Conservation (phyloP, 371 early-diverging fungal genomes). For the Apophysomyces trapeziformis region DNA sequence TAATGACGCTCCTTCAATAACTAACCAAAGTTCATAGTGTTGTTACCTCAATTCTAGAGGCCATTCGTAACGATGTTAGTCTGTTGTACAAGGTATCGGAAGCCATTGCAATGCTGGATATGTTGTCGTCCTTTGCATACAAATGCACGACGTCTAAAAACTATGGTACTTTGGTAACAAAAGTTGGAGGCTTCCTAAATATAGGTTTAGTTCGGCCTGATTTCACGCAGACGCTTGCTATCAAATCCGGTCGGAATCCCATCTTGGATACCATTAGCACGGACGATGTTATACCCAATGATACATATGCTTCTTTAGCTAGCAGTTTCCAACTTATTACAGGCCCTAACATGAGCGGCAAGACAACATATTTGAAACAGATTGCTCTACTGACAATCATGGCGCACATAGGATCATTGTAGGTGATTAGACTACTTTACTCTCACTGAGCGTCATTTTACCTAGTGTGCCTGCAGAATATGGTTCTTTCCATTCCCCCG, state of each 20-base stretch:
- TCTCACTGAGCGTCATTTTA: neutral
- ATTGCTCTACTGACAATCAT: slow-evolving; percentile 87
- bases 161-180: slow-evolving; percentile 42
- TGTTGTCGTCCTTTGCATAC: slow-evolving; percentile 77
- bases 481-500: slow-evolving; percentile 79
- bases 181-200: neutral
- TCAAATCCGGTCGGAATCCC: slow-evolving; percentile 86
- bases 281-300: slow-evolving; percentile 75
- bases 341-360: slow-evolving; percentile 99
- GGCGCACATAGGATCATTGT: slow-evolving; percentile 95
- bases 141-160: slow-evolving; percentile 56
- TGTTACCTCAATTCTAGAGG: slow-evolving; percentile 60
- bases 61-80: slow-evolving; percentile 64
- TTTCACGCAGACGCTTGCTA: slow-evolving; percentile 79
- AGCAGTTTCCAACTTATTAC: slow-evolving; percentile 88
- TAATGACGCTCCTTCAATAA: neutral
- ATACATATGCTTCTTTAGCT: slow-evolving; percentile 67
- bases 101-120: slow-evolving; percentile 82
- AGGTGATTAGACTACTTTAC: slow-evolving; percentile 33
- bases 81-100: slow-evolving; percentile 81
- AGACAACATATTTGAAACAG: slow-evolving; percentile 94
- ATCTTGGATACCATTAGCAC: slow-evolving; percentile 65
- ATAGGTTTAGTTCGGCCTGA: slow-evolving; percentile 69
- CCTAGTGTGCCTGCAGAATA: slow-evolving; percentile 89
- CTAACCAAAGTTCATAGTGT: slow-evolving; percentile 43